Base-by-base conservation (phyloP, 148 eudicot genomes). In the Rhododendron ovatum region DNA sequence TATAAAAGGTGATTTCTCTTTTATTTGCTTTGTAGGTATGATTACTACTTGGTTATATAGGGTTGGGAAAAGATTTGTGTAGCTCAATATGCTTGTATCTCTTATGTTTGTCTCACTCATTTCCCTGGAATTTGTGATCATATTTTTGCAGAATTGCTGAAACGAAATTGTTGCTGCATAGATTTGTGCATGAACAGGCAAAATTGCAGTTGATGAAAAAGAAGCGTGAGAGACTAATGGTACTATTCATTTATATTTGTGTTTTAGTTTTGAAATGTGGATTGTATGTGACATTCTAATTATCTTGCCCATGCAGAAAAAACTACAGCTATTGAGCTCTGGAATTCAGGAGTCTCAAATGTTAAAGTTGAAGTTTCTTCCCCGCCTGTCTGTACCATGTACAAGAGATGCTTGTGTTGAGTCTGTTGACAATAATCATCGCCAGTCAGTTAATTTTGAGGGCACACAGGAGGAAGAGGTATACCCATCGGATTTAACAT, bases 221-320 rank as follows among this genome's bases (percentile, higher is more conserved):
- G 67, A 93, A 92, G 89, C 88, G 88, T 86, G 92, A 89, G 50
- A 93, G 67, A 89, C 84, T 96, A 78, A 87, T 80, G 98, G 99
- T 98, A 94, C 51, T 80, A 51, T 63, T 89, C 83, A 77, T 26
- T 41, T 18, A 39, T 50, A 39, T 50, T 30, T 85, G 39, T 79
- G 59, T 45, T 80, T 73, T 41, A 12, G n/a, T 73, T 67, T 65
- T 35, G 17, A 57, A 2, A 22, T 12, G 4, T 75, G 24, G 22
- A 61, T 47, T 57, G 37, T 51, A 80, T 22, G 33, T 84, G 39
- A 86, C 26, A 85, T 26, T 63, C 79, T 57, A 83, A 28, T 82
- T 85, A 48, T 85, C 45, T 87, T 84, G 82, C 85, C 51, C 48
- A 55, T 90, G 90, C 94, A 98, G 99, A 89, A 88, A 89, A 92